A percentile compares a stretch with the other conserved stretches of the same genome.
Evolutionary conservation across 2,329 filamentous ascomycete species (phyloP).

Genomic region (Orbilia ellipsospora): DNA sequence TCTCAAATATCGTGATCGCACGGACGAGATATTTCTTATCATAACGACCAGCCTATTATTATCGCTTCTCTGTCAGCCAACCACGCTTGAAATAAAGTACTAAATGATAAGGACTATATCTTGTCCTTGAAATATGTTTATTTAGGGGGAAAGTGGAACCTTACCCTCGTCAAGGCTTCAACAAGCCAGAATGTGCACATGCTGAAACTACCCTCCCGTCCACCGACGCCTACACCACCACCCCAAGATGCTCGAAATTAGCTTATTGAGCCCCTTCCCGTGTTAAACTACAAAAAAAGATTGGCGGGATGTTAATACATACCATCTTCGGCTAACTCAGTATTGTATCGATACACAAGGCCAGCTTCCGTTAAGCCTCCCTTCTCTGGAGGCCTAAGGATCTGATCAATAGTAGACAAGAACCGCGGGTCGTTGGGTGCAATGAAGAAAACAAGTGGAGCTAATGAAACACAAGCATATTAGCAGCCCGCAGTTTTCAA

Average conservation of each 20-base stretch:
- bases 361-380: conserved; percentile 80
- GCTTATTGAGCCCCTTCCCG: conserved; percentile 46
- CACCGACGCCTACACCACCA: conserved; percentile 71
- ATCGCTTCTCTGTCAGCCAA: too few species aligned
- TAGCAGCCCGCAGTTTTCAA: background rate
- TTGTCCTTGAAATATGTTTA: too few species aligned
- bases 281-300: background rate
- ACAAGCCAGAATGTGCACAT: conserved; percentile 89
- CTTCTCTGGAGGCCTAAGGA: conserved; percentile 77
- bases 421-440: conserved; percentile 81
- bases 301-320: conserved; percentile 58
- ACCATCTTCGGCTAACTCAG: conserved; percentile 76
- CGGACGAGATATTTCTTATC: conserved; percentile 72
- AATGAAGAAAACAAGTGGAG: conserved; percentile 82
- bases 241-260: conserved; percentile 47
- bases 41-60: conserved; percentile 62
- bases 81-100: too few species aligned
- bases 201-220: conserved; percentile 78
- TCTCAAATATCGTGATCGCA: conserved; percentile 78
- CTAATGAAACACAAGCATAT: conserved; percentile 71
- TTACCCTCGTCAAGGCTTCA: conserved; percentile 78
- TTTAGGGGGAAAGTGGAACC: too few species aligned
- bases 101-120: too few species aligned
- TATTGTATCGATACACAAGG: conserved; percentile 80
- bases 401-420: conserved; percentile 76